Evolutionary conservation across 2,329 filamentous ascomycete genomes (phyloP).

Genomic region (Epicoccum nigrum): DNA sequence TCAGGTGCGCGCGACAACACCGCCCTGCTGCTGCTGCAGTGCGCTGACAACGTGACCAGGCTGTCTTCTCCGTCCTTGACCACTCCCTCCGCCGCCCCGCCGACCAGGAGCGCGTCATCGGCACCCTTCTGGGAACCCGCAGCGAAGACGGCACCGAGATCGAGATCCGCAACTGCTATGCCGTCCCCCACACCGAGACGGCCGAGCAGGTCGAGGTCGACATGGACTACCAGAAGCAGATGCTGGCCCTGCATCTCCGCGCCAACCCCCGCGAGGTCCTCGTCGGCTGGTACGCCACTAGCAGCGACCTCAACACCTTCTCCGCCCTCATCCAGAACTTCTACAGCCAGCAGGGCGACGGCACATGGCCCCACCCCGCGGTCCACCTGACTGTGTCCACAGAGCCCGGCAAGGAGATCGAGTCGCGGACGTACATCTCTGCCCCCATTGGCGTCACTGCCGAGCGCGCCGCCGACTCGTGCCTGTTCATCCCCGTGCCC

Average conservation of each 20-base stretch:
- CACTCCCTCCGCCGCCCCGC: conserved; percentile 91
- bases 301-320: conserved; percentile 96
- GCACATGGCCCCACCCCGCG: conserved; percentile 96
- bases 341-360: conserved; percentile 95
- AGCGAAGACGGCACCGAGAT: conserved; percentile 97
- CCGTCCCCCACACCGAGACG: conserved; percentile 97
- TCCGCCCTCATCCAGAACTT: conserved; percentile 99
- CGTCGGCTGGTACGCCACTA: conserved; percentile 98
- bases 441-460: conserved; percentile 93
- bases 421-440: conserved; percentile 92
- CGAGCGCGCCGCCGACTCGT: conserved; percentile 93
- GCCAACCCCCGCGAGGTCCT: conserved; percentile 92
- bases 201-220: conserved; percentile 99
- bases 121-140: conserved; percentile 88
- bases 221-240: conserved; percentile 99
- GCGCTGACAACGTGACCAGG: conserved; percentile 48
- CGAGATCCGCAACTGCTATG: conserved; percentile 94
- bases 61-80: conserved; percentile 74
- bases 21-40: neutral
- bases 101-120: conserved; percentile 94
- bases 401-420: conserved; percentile 84
- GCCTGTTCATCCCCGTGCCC: conserved; percentile 95
- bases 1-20: conserved; percentile 65
- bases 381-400: conserved; percentile 96
- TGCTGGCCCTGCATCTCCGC: conserved; percentile 93